phyloP scores from a whole-genome alignment of 164 flowering plant genomes.

The Macadamia integrifolia region DNA sequence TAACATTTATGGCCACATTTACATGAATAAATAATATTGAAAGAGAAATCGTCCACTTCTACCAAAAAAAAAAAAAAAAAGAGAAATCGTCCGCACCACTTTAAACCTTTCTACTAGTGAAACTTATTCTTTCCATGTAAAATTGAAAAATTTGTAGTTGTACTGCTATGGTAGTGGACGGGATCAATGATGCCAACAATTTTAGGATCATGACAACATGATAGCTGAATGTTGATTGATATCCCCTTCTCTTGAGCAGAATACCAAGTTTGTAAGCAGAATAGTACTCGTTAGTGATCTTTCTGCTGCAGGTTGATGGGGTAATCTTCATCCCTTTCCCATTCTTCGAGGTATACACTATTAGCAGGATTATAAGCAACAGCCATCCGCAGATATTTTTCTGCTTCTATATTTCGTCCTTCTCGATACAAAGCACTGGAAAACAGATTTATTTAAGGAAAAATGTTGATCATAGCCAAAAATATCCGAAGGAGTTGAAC shows the following conservation, averaged over 20 bases:
- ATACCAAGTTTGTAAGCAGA: no score
- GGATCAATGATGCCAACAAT: not conserved
- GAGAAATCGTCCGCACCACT: no score
- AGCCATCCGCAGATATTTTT: slow-evolving; percentile 40
- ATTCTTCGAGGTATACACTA: slow-evolving; percentile 33
- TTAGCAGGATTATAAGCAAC: slow-evolving; percentile 51
- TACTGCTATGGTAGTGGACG: not conserved
- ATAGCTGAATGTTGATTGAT: no score
- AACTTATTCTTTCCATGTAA: no score
- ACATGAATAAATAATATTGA: slow-evolving; percentile 1
- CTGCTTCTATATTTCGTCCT: slow-evolving; percentile 61
- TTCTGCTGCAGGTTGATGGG: no score
- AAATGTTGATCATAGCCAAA: not conserved
- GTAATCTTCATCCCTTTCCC: not conserved
- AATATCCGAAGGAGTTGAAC: not conserved
- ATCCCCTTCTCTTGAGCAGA: no score
- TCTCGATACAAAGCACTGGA: slow-evolving; percentile 45
- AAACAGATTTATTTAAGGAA: not conserved
- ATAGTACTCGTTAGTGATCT: no score
- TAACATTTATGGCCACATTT: not conserved
- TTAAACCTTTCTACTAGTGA: no score
- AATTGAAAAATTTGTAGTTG: no score
- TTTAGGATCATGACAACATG: no score
- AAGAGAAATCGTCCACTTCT: not conserved
- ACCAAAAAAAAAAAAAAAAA: no score